Base-by-base conservation (phyloP, 202 grass and related monocot genomes). In the Schoenoplectus tabernaemontani region DNA sequence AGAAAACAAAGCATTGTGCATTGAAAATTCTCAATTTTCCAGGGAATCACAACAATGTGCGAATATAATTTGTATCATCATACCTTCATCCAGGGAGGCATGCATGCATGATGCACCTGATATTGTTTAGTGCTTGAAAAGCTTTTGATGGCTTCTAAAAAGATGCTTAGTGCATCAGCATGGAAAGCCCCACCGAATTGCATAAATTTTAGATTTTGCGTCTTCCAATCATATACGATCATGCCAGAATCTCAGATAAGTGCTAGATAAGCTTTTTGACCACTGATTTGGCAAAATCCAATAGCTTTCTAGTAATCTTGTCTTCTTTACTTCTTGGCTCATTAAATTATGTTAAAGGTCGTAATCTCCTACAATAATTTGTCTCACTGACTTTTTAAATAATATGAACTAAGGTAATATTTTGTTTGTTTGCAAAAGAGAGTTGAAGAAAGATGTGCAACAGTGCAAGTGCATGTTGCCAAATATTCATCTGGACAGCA, bases 231-330 rank as follows among this genome's bases (percentile, higher is more conserved):
- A 64, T 64, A 33, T 60, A 42, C 10, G 51, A 78, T 39, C 37
- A 80, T 65, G 38, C 57, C 26, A 80, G 78, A 80, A 80, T 80
- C 78, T 80, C 78, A 80, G 57, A 80, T 79, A 79, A 79, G 58
- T 63, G 58, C 77, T n/a, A 44, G 58, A 79, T 53, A 33, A 80
- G 23, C 78, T 64, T 65, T 80, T 80, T 80, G 78, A 80, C 78
- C 78, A 64, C 59, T 80, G 78, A 80, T 80, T 80, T 80, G 78
- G 59, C 22, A 39, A 65, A 80, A 80, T 80, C 78, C 78, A 80
- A 51, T 46, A 42, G 9, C 78, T 80, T 80, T 80, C 60, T 53
- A 51, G 59, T 80, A 36, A 36, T 74, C 15, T 74, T 53, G 32
- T 80, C 39, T 64, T 19, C 60, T 80, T 80, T 62, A 13, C 77